Percentiles rank a stretch among this genome's conserved stretches.
Evolutionary conservation across 192 early-diverging fungal species (phyloP).

Genomic region (Phycomyces nitens): DNA sequence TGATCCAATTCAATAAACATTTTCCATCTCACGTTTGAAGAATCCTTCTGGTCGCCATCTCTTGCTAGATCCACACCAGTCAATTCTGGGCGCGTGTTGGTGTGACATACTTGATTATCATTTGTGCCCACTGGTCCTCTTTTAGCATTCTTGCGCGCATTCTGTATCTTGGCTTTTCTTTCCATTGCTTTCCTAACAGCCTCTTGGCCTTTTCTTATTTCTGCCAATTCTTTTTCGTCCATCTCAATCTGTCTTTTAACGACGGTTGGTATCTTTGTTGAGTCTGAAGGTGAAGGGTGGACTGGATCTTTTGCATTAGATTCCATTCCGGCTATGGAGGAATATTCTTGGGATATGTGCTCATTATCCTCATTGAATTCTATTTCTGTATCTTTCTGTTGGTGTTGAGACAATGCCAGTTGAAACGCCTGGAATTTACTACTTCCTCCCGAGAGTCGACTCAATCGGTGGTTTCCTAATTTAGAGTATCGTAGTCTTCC

Average conservation of each 20-base stretch:
- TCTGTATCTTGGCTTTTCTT: constrained; percentile 3
- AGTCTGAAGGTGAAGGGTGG: no score
- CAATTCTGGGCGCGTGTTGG: no score
- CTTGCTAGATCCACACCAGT: no score
- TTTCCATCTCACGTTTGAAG: no score
- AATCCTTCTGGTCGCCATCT: no score
- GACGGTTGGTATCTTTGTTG: background rate
- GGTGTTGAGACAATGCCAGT: background rate
- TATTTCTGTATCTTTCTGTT: background rate
- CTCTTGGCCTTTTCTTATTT: constrained; percentile 8
- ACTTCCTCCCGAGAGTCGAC: background rate
- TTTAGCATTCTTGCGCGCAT: background rate
- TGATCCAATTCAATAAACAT: no score
- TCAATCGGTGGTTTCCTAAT: constrained; percentile 7
- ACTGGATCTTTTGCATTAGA: no score
- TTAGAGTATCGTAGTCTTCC: constrained; percentile 18
- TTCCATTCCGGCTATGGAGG: no score
- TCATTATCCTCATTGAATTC: background rate
- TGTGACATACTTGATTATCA: background rate
- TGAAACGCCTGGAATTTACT: no score
- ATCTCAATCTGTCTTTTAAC: background rate
- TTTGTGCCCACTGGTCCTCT: background rate
- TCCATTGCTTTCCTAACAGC: constrained; percentile 16
- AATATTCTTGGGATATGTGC: background rate
- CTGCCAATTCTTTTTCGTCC: constrained; percentile 5